These are phyloP conservation scores for Spirogloea muscicola DNA, from an alignment of 139 green algal species.

Conservation along the genomic window DNA sequence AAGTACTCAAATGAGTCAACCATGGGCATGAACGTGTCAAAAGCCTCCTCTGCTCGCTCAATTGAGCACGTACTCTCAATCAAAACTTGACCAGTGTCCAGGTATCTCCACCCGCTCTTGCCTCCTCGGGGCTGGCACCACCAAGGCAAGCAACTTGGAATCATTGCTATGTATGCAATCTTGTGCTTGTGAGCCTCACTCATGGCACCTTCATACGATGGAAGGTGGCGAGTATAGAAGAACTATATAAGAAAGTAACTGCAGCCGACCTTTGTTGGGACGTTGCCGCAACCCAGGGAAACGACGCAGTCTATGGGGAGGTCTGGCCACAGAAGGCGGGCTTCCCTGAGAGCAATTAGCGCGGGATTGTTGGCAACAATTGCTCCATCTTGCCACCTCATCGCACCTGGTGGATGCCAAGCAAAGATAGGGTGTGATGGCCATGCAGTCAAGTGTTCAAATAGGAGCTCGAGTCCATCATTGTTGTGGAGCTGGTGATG, in stretches of 20 bases:
- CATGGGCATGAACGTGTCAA: constrained; percentile 36
- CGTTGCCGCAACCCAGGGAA: constrained; percentile 70
- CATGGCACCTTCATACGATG: too few relatives aligned
- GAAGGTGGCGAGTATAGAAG: too few relatives aligned
- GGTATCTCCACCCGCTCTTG: constrained; percentile 35
- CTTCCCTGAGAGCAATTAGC: constrained; percentile 78
- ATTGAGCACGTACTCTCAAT: constrained; percentile 39
- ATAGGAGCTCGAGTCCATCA: too few relatives aligned
- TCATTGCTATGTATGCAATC: too few relatives aligned
- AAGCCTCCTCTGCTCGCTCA: constrained; percentile 31
- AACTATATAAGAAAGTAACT: neutral
- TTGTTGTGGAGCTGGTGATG: too few relatives aligned
- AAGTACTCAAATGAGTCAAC: constrained; percentile 38
- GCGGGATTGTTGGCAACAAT: constrained; percentile 87
- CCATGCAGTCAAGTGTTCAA: too few relatives aligned
- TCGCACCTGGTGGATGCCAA: constrained; percentile 35
- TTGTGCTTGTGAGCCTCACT: too few relatives aligned
- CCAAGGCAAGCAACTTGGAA: neutral
- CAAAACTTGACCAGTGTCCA: constrained; percentile 45
- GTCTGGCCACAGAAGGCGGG: constrained; percentile 75
- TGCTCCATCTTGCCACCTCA: constrained; percentile 90
- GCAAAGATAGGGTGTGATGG: too few relatives aligned
- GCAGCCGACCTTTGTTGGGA: constrained; percentile 35
- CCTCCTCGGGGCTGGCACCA: neutral
- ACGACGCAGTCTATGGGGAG: constrained; percentile 73